Evolutionary conservation across 441 rosid genomes (phyloP), one percentile per base, ranked within the genome.

Genomic region (Euphorbia corollata): DNA sequence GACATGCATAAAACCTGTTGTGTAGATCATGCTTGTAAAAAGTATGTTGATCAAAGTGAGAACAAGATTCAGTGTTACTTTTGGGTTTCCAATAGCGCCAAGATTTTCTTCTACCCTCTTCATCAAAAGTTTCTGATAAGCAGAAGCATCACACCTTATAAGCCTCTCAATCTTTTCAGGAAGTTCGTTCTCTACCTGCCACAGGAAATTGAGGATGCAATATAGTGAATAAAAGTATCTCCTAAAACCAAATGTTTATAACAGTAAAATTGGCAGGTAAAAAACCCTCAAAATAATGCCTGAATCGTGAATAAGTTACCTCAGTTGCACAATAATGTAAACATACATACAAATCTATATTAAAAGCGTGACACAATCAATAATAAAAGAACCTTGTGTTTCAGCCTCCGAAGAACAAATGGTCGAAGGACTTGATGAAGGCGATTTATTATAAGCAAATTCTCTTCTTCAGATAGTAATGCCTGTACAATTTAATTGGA

Each of bases 371-470:
- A 56, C 39, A 63, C 13, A 39, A 64, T 19, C 41, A n/a, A n/a
- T n/a, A 59, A 23, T 47, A 56, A 64, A 68, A 65, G 64, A n/a
- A 89, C 98, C 96, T 92, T 92, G 75, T 92, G 98, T 81, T 92
- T 92, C 76, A 92, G 79, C 76, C 98, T 81, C 61, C 98, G 89
- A 65, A 92, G 89, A 48, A 92, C 97, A 78, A 92, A 92, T 73
- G 98, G 98, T 59, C 98, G 79, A 76, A 92, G 96, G 74, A 92
- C 98, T 86, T 92, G 98, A 72, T 92, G 98, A 72, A 92, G 90
- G 65, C 98, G 98, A 55, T 92, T 92, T 68, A 90, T 92, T 58
- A 92, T 87, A 87, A 92, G 77, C 65, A 92, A 80, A 79, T 92
- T 92, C 81, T 92, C 98, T 80, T 92, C 97, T 82, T 92, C 98